A percentile compares a stretch with the other conserved stretches of the same genome.
These are phyloP conservation scores for Aspergillus sp. DNA, from an alignment of 2,329 filamentous ascomycete genomes.

Conservation along the genomic window DNA sequence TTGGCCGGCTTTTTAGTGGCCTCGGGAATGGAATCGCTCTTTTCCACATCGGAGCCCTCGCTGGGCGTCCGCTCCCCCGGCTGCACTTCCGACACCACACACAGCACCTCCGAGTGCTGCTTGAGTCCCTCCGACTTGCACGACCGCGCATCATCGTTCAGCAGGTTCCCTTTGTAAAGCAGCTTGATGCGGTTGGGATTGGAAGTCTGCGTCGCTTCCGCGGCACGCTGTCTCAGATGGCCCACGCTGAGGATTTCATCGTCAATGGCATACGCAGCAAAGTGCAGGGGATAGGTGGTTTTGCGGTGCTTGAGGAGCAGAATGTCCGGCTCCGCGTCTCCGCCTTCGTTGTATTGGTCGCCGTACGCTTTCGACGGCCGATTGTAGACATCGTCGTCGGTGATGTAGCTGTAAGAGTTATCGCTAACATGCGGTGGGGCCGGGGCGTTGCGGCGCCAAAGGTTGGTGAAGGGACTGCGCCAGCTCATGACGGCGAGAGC, in stretches of 20 bases:
- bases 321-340: constrained; percentile 38
- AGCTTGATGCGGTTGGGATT: constrained; percentile 37
- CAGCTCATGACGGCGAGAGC: constrained; percentile 31
- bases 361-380: constrained; percentile 12
- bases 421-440: constrained; percentile 32
- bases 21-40: neutral
- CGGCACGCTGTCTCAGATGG: constrained; percentile 36
- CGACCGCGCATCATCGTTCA: constrained; percentile 36
- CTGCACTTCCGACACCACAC: constrained; percentile 39
- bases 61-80: constrained; percentile 25
- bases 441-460: constrained; percentile 26
- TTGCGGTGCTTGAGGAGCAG: constrained; percentile 40
- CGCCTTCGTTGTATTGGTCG: constrained; percentile 10
- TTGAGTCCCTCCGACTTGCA: constrained; percentile 43
- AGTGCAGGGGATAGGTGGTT: constrained; percentile 38
- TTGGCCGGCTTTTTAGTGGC: constrained; percentile 3
- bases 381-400: constrained; percentile 29
- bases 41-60: constrained; percentile 27
- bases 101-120: constrained; percentile 44
- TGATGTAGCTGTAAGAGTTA: constrained; percentile 36
- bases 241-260: constrained; percentile 40
- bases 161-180: constrained; percentile 43
- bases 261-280: constrained; percentile 44
- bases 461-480: constrained; percentile 25
- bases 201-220: constrained; percentile 28